Base-by-base conservation (phyloP, 2,329 filamentous ascomycete species). In the Anisogramma anomala region DNA sequence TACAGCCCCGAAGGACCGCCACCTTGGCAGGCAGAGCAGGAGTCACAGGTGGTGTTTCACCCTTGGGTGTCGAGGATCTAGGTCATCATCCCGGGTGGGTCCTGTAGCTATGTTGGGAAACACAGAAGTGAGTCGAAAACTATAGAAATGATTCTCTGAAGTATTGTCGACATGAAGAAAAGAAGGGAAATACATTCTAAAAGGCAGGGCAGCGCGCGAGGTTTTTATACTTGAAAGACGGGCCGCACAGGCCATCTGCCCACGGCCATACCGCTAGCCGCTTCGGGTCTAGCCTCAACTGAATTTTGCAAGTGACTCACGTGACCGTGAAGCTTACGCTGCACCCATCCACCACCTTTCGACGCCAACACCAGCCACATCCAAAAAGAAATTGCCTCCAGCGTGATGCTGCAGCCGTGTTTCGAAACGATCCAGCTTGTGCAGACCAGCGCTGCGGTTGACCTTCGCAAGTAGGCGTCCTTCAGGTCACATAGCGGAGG, bases 81-180 rank as follows among this genome's bases (percentile, higher is more conserved):
- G 66, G 64, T 93, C 85, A 91, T 93, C 85, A 84, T 83, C 84
- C 84, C 86, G 84, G 83, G 79, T 89, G 77, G 78, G 78, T 76
- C 86, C 82, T 89, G 82, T 86, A 77, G 84, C 87, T 94, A 73
- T 72, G 82, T 75, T 87, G 74, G 77, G 78, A 77, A 89, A 82
- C 79, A 85, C 82, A 91, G 84, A 85, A 79, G 74, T 72, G 34
- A 74, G 82, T 87, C 79, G 79, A 84, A 74, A 80, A 88, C 86
- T 94, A 87, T 88, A 94, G 83, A 94, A 93, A 84, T 85, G 84
- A 89, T 89, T 88, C 84, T 86, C 66, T 74, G 64, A 72, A 72
- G 69, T 74, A 74, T 74, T 73, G 70, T 76, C 72, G 71, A 71
- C 69, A 64, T 73, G 60, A 69, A 63, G 63, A 74, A 68, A 64